A percentile compares a stretch with the other conserved stretches of the same genome.
These are phyloP conservation scores for Reutealis trisperma DNA, from an alignment of 345 rosid species.

Conservation along the genomic window DNA sequence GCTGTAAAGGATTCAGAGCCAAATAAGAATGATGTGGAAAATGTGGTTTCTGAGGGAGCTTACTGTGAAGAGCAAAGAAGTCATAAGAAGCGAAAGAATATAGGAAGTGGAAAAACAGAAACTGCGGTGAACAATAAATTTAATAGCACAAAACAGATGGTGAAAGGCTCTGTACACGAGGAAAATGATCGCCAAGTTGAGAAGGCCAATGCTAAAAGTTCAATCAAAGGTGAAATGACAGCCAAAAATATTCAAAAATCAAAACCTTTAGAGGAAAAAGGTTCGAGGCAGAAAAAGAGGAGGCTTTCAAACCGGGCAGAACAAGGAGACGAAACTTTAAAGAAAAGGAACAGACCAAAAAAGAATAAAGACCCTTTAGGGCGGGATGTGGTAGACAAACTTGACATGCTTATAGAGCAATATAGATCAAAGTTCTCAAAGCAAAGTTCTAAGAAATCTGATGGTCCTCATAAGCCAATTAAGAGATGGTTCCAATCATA, in stretches of 20 bases:
- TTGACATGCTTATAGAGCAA: conserved; percentile 66
- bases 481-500: conserved; percentile 66
- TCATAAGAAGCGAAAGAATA: conserved; percentile 43
- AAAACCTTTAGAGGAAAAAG: conserved; percentile 27
- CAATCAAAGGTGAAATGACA: conserved; percentile 26
- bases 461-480: conserved; percentile 45
- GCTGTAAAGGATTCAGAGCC: conserved; percentile 20
- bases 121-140: conserved; percentile 22
- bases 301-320: conserved; percentile 35
- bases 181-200: conserved; percentile 18
- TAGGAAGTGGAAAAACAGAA: conserved; percentile 29
- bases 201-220: conserved; percentile 23
- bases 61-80: conserved; percentile 19
- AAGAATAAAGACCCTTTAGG: conserved; percentile 52
- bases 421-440: conserved; percentile 69
- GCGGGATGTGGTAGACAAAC: conserved; percentile 56
- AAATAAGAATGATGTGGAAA: conserved; percentile 22
- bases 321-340: conserved; percentile 26
- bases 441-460: conserved; percentile 46
- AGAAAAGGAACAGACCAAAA: conserved; percentile 43
- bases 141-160: conserved; percentile 16
- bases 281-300: conserved; percentile 39
- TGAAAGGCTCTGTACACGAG: conserved; percentile 30
- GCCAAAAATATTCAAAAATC: conserved; percentile 9
- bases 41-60: conserved; percentile 22